Evolutionary conservation across 768 basidiomycete genomes (phyloP).

Genomic region (Dentipellis sp.): DNA sequence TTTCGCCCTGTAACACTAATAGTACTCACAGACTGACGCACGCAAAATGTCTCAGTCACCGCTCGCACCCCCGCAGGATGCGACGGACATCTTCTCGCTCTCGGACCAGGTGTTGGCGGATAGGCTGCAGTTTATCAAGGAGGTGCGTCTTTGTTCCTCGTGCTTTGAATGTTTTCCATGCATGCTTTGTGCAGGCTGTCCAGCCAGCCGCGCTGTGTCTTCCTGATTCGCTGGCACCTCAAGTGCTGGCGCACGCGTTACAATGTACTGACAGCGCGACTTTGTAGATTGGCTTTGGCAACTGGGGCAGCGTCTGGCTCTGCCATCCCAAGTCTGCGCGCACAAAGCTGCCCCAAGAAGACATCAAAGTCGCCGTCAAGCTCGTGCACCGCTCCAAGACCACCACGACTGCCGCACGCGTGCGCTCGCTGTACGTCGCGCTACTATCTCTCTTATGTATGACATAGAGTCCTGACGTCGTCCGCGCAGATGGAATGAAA

Average conservation of each 20-base stretch:
- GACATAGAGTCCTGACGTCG: conserved; percentile 1
- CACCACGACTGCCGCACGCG: conserved; percentile 80
- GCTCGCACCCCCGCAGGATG: conserved; percentile 21
- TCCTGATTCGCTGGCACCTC: no score
- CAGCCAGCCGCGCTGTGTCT: no score
- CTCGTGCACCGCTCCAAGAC: conserved; percentile 81
- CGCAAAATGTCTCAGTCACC: conserved; percentile 8
- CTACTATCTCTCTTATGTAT: background rate
- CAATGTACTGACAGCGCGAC: conserved; percentile 7
- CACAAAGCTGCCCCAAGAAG: conserved; percentile 30
- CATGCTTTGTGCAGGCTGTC: background rate
- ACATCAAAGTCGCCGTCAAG: conserved; percentile 76
- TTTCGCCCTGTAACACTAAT: background rate
- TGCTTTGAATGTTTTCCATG: background rate
- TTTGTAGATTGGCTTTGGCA: conserved; percentile 75
- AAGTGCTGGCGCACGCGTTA: background rate
- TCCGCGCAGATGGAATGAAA: conserved; percentile 80
- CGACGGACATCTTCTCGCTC: conserved; percentile 63
- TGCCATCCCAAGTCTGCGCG: conserved; percentile 50
- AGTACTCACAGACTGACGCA: background rate
- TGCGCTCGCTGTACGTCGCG: conserved; percentile 68
- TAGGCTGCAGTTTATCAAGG: conserved; percentile 65
- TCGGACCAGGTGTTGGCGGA: conserved; percentile 66
- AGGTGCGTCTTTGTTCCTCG: conserved; percentile 33
- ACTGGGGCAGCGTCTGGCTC: conserved; percentile 90